phyloP scores from a whole-genome alignment of 805 yeast genomes.

The Ogataea pini region DNA sequence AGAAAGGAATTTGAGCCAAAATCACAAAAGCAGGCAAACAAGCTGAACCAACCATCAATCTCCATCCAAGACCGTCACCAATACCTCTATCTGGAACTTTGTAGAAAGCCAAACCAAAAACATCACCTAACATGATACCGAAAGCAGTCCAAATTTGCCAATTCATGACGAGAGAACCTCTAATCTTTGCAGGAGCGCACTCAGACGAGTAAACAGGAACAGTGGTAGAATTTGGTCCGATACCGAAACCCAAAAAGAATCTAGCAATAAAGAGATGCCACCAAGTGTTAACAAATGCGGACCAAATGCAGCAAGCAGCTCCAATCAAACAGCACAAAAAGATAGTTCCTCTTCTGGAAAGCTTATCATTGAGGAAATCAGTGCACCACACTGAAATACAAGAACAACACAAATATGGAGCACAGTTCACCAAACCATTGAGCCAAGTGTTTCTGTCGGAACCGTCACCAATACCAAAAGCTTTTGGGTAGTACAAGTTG shows the following conservation, averaged over 20 bases:
- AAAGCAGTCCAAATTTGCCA: constrained; percentile 62
- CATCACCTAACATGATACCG: constrained; percentile 44
- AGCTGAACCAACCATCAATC: constrained; percentile 57
- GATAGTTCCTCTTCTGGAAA: constrained; percentile 68
- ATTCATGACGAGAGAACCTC: constrained; percentile 55
- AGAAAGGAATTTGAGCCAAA: constrained; percentile 24
- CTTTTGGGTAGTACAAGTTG: constrained; percentile 56
- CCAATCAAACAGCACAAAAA: constrained; percentile 64
- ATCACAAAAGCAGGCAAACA: constrained; percentile 46
- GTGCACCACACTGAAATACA: constrained; percentile 64
- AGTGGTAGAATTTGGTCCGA: constrained; percentile 39
- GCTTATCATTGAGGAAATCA: constrained; percentile 54
- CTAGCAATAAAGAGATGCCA: constrained; percentile 59
- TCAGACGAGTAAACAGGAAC: constrained; percentile 42
- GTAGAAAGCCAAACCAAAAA: constrained; percentile 35
- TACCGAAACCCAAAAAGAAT: constrained; percentile 38
- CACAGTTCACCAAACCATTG: constrained; percentile 65
- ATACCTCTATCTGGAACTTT: constrained; percentile 37
- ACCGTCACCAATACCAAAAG: constrained; percentile 51
- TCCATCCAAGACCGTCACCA: constrained; percentile 47
- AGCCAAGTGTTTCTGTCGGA: constrained; percentile 54
- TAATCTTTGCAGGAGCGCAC: constrained; percentile 36
- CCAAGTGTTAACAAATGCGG: constrained; percentile 64
- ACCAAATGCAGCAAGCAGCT: constrained; percentile 67
- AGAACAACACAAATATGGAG: constrained; percentile 69